Percentiles rank a stretch among this genome's conserved stretches.
Conservation (phyloP, 2,329 filamentous ascomycete genomes). For the Neopestalotiopsis sp. region DNA sequence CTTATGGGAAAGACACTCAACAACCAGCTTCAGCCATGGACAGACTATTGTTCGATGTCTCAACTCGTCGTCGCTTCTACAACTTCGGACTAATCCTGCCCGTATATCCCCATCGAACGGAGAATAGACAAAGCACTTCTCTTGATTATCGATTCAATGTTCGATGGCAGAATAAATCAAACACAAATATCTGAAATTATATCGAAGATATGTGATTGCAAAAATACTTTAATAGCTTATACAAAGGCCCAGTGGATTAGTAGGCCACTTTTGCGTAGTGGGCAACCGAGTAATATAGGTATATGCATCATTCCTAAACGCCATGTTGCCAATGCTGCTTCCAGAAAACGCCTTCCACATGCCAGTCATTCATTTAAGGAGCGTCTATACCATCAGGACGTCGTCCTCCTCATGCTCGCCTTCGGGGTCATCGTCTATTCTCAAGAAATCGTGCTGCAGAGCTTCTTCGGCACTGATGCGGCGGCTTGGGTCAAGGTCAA, state of each 20-base stretch:
- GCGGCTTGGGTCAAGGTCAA: slow-evolving; percentile 77
- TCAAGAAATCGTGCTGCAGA: slow-evolving; percentile 73
- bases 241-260: no score
- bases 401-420: slow-evolving; percentile 50
- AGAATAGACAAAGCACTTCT: no score
- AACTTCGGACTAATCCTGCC: no score
- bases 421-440: slow-evolving; percentile 35
- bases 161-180: no score
- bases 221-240: no score
- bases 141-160: no score
- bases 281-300: neutral
- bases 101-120: no score
- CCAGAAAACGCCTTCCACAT: slow-evolving; percentile 7
- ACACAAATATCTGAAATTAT: no score
- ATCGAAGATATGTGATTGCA: no score
- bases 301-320: neutral
- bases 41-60: neutral
- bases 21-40: neutral
- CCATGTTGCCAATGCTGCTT: neutral
- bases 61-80: neutral
- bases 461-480: slow-evolving; percentile 79
- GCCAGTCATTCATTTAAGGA: neutral
- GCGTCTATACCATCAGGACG: slow-evolving; percentile 48
- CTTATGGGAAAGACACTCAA: neutral
- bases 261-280: neutral